Evolutionary conservation across 495 filamentous ascomycete genomes (phyloP).

Genomic region (Neurospora intermedia): DNA sequence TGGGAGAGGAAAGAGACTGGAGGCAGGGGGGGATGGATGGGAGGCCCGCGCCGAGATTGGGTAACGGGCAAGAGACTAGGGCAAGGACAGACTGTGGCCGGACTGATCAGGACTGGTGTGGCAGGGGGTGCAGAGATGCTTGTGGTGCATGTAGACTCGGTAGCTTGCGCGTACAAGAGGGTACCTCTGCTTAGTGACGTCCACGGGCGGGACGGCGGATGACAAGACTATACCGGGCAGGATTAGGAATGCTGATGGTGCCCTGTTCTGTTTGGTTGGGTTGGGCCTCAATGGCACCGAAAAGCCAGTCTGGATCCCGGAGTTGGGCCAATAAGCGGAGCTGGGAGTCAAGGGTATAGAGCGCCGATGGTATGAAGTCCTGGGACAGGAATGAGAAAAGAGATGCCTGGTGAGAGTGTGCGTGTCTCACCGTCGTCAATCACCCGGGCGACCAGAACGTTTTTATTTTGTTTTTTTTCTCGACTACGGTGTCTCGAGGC

Average conservation of each 20-base stretch:
- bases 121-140: background rate
- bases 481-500: background rate
- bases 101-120: conserved; percentile 1
- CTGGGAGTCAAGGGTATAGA: background rate
- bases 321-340: background rate
- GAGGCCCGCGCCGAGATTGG: conserved; percentile 13
- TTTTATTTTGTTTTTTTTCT: background rate
- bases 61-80: conserved; percentile 6
- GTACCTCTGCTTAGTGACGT: conserved; percentile 1
- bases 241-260: conserved; percentile 8
- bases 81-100: background rate
- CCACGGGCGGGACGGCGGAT: conserved; percentile 4
- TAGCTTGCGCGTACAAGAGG: background rate
- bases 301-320: background rate
- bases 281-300: conserved; percentile 23
- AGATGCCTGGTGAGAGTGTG: background rate
- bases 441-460: background rate
- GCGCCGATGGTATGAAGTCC: background rate
- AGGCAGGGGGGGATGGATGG: conserved; percentile 3
- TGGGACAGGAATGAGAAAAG: background rate
- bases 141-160: background rate
- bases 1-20: conserved; percentile 13
- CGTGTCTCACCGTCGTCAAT: background rate
- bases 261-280: conserved; percentile 9
- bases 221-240: conserved; percentile 12